Evolutionary conservation across 345 rosid species (phyloP), one percentile per base, ranked within the genome.

Genomic region (Populus ilicifolia): DNA sequence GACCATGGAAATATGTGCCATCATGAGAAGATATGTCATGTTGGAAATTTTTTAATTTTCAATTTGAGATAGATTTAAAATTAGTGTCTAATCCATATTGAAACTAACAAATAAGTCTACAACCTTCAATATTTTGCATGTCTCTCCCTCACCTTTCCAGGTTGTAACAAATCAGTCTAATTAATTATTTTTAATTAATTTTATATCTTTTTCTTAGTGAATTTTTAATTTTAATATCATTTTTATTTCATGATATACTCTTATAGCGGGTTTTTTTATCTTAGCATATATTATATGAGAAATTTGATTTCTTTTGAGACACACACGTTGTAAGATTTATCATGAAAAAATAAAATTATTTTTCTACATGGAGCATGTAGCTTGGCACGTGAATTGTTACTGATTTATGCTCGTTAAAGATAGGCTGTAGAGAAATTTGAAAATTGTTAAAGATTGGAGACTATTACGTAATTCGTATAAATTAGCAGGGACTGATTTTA

Each of bases 1-100:
- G 6, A 5, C 77, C 80, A 67, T 79, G 33, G 77, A 79, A 81
- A 81, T 52, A 67, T 56, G 84, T 78, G 83, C 78, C 82, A 44
- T 41, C 64, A 59, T 59, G 64, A 59, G 14, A n/a, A 59, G 29
- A 59, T 3, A 59, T 59, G 14, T 59, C 1, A 20, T 56, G 1
- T 9, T 21, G 2, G 13, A 56, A 8, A 9, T 21, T 8, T 18
- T 54, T 21, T 56, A 56, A 56, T 8, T 59, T 23, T 56, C 23
- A n/a, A 23, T 59, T 23, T 3, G 13, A 59, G 6, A 59, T n/a
- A 46, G 11, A 3, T 23, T 9, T 59, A 4, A n/a, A n/a, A n/a
- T 59, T 8, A 59, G 5, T 18, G 20, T 52, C 20, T n/a, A 2
- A 2, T 52, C 21, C 6, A 50, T 17, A 50, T 50, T 17, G 59